Base-by-base conservation (phyloP, 1,139 yeast species). In the Saccharomyces hybrid region DNA sequence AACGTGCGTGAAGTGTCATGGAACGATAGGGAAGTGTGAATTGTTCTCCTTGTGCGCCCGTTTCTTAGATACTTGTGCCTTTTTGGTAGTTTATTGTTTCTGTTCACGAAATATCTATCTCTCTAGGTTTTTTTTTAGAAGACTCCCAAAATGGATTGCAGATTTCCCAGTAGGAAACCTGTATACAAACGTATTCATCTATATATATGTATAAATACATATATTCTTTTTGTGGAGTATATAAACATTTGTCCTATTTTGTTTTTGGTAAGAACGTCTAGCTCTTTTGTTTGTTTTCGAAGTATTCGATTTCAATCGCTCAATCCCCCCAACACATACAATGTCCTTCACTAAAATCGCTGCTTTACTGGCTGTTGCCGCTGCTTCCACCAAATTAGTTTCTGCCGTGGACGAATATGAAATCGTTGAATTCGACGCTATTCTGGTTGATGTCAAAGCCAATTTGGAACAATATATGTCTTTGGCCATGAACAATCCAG, bases 391-490 rank as follows among this genome's bases (percentile, higher is more conserved):
- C 27, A 23, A 55, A 46, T 32, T 41, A 14, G 52, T 50, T 49
- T 55, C 58, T 42, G 53, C 55, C 16, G 46, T 57, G 52, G 38
- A 52, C 49, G 47, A 51, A 23, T 55, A 56, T 47, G 61, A 61
- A 53, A 50, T 58, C 31, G 57, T 57, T 41, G 62, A 61, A 52
- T 57, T 61, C 52, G 54, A 61, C 46, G 62, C 60, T 32, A 55
- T 61, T 31, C 31, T 62, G 41, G 53, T 52, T 48, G 65, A 62
- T 56, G 62, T 59, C 41, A 48, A 57, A 41, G 59, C 52, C 25
- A 58, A 62, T 46, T 57, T 60, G 52, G 42, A 46, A 26, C 59
- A 61, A 32, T 62, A 62, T 54, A 58, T 62, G 42, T 58, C 62
- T 25, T 50, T 56, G 49, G 64, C 62, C 26, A 51, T 55, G 53